Base-by-base conservation (phyloP, 257 asterid genomes). In the Nicotiana paniculata region DNA sequence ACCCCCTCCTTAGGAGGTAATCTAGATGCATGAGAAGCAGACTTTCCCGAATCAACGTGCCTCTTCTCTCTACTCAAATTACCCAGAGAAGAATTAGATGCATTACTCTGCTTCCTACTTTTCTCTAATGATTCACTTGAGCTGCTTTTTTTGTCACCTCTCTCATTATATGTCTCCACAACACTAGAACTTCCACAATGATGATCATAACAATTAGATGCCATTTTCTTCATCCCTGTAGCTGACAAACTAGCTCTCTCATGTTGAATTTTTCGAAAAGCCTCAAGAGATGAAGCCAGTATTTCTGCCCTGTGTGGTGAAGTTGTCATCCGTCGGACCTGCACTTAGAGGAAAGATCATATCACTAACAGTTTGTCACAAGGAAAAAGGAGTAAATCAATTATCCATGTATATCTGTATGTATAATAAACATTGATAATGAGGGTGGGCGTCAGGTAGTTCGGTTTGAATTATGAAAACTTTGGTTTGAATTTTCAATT, bases 241-340 rank as follows among this genome's bases (percentile, higher is more conserved):
- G 89, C 88, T 75, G 84, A 88, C 62, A 88, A 88, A 72, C 88
- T 86, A 39, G 88, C 91, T 89, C 99, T 87, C 79, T 91, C 97
- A 75, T 89, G 89, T 86, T 96, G 99, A 83, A 96, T 92, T 90
- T 96, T 94, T 87, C 93, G 93, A 79, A 96, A 96, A 72, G 98
- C 97, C 87, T 94, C 99, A 69, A 96, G 98, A 86, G 99, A 96
- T 83, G 99, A 96, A 84, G 98, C 92, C 81, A 96, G 87, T 85
- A 96, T 94, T 85, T 94, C 97, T 57, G 99, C 99, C 90, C 98
- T 96, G 84, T 87, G 94, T n/a, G 98, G 98, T 81, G 99, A 96
- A 87, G 97, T 93, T 75, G 99, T 96, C 98, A 96, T 96, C 85
- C 99, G 92, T 39, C 99, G 97, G 77, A 96, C 98, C 99, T 96